phyloP scores from a whole-genome alignment of 2,329 filamentous ascomycete genomes.

The Coniella lustricola region DNA sequence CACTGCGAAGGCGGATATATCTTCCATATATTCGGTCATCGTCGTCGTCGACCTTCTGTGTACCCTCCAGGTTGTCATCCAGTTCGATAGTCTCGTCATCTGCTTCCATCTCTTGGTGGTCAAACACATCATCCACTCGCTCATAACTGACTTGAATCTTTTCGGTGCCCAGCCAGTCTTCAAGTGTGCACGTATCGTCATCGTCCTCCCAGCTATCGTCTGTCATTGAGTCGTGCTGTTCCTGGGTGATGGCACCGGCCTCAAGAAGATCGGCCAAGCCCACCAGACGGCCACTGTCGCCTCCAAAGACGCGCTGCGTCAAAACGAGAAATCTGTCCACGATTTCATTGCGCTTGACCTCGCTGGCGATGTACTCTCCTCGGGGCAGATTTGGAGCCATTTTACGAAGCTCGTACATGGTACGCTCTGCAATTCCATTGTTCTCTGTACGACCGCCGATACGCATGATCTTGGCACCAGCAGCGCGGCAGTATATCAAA shows the following conservation, averaged over 20 bases:
- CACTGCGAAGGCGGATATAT: conserved; percentile 35
- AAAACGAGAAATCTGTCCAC: conserved; percentile 33
- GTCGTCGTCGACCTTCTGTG: conserved; percentile 29
- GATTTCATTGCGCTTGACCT: conserved; percentile 23
- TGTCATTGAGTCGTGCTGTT: conserved; percentile 56
- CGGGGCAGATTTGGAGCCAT: conserved; percentile 18
- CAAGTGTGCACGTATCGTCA: conserved; percentile 19
- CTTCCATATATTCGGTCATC: conserved; percentile 36
- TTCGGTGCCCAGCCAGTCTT: conserved; percentile 50
- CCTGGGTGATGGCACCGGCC: conserved; percentile 51
- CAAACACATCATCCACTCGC: conserved; percentile 1
- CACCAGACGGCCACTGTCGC: conserved; percentile 39
- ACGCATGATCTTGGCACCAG: conserved; percentile 49
- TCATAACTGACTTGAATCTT: conserved; percentile 27
- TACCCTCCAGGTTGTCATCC: conserved; percentile 33
- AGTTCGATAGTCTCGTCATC: conserved; percentile 50
- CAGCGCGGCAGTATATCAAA: conserved; percentile 50
- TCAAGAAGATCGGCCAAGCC: conserved; percentile 46
- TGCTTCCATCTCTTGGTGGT: conserved; percentile 34
- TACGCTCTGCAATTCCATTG: conserved; percentile 56
- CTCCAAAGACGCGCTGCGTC: conserved; percentile 30
- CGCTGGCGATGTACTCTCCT: conserved; percentile 19
- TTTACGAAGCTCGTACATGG: conserved; percentile 54
- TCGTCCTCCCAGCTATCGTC: conserved; percentile 34
- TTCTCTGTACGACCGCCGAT: conserved; percentile 64